Evolutionary conservation across 192 early-diverging fungal species (phyloP).

Genomic region (Coemansia sp.): DNA sequence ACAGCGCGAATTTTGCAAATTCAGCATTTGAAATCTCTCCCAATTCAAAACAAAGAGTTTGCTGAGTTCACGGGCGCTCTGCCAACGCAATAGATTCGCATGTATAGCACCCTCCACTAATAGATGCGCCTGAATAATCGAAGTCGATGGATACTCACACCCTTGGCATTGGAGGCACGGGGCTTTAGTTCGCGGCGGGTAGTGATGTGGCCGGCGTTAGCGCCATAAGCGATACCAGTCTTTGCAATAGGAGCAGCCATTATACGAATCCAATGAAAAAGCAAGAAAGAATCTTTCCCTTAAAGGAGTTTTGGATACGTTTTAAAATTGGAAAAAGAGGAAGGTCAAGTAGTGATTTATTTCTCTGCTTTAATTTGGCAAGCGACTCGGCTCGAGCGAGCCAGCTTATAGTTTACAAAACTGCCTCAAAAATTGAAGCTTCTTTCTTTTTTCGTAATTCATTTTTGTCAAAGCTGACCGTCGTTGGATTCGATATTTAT

Average conservation of each 20-base stretch:
- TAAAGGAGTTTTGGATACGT: too few species aligned
- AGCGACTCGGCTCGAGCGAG: slow-evolving; percentile 6
- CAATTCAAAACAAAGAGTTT: too few species aligned
- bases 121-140: neutral
- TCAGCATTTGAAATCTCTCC: too few species aligned
- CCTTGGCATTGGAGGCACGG: slow-evolving; percentile 37
- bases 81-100: too few species aligned
- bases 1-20: too few species aligned
- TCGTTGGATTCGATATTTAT: slow-evolving; percentile 40
- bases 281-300: neutral
- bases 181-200: slow-evolving; percentile 56
- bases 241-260: slow-evolving; percentile 65
- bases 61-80: too few species aligned
- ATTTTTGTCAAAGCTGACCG: neutral
- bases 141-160: slow-evolving; percentile 29
- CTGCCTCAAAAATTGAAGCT: neutral
- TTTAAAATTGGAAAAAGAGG: slow-evolving; percentile 9
- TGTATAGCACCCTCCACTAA: too few species aligned
- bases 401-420: neutral
- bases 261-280: slow-evolving; percentile 15
- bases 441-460: neutral
- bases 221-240: slow-evolving; percentile 84
- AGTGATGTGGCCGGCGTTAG: slow-evolving; percentile 92
- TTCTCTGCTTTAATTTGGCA: neutral
- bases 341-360: too few species aligned